Percentiles rank a stretch among this genome's conserved stretches.
Evolutionary conservation across 2,329 filamentous ascomycete genomes (phyloP).

Genomic region (Diplodia mutila): DNA sequence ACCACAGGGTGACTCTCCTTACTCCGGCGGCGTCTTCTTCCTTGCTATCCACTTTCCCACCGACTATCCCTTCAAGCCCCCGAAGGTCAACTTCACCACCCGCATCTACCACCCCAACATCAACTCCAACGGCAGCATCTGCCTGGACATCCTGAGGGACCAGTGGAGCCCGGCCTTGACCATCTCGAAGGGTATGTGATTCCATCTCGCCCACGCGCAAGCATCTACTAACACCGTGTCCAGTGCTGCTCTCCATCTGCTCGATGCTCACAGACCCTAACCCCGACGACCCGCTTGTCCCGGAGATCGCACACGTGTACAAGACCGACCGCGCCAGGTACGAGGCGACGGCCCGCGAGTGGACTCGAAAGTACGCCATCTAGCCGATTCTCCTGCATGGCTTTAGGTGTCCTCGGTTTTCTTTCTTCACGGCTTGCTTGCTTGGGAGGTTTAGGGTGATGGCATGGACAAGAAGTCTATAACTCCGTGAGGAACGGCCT

Average conservation of each 20-base stretch:
- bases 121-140: slow-evolving; percentile 99
- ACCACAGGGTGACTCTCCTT: slow-evolving; percentile 85
- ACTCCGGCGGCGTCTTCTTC: slow-evolving; percentile 98
- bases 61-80: slow-evolving; percentile 99
- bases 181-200: slow-evolving; percentile 85
- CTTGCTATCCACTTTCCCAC: slow-evolving; percentile 98
- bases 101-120: slow-evolving; percentile 99
- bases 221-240: slow-evolving; percentile 31
- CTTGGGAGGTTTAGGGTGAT: slow-evolving; percentile 26
- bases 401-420: slow-evolving; percentile 27
- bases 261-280: slow-evolving; percentile 99
- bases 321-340: slow-evolving; percentile 97
- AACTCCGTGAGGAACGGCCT: slow-evolving; percentile 23
- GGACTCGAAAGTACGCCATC: slow-evolving; percentile 99
- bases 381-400: slow-evolving; percentile 49
- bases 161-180: slow-evolving; percentile 99
- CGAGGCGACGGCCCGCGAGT: slow-evolving; percentile 94
- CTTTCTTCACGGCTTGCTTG: slow-evolving; percentile 26
- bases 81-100: slow-evolving; percentile 99
- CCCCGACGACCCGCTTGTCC: slow-evolving; percentile 96
- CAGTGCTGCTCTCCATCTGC: slow-evolving; percentile 97
- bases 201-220: not conserved
- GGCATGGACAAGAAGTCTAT: slow-evolving; percentile 26
- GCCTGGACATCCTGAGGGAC: slow-evolving; percentile 95
- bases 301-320: slow-evolving; percentile 99